Percentiles rank a stretch among this genome's conserved stretches.
phyloP scores from a whole-genome alignment of 1,139 yeast genomes.

The Yamadazyma conglobata region DNA sequence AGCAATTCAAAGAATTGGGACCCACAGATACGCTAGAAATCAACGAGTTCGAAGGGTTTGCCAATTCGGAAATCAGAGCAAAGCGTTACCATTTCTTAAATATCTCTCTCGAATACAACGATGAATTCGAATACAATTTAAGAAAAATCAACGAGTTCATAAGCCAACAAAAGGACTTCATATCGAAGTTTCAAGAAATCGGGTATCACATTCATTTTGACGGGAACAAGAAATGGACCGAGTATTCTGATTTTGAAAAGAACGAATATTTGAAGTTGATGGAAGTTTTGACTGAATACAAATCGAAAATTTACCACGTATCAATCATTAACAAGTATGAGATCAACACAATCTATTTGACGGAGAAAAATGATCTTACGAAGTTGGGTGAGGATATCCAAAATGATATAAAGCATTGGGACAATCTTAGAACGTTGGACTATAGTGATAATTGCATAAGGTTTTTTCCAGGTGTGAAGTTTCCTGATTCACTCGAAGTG shows the following conservation, averaged over 20 bases:
- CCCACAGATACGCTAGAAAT: constrained; percentile 10
- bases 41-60: constrained; percentile 11
- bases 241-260: constrained; percentile 25
- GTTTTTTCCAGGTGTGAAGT: constrained; percentile 37
- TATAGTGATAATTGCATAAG: constrained; percentile 39
- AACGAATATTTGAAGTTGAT: constrained; percentile 26
- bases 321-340: constrained; percentile 41
- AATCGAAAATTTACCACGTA: constrained; percentile 33
- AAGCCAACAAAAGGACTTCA: constrained; percentile 15
- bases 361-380: constrained; percentile 33
- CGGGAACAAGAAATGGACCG: constrained; percentile 30
- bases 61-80: constrained; percentile 4
- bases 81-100: constrained; percentile 25
- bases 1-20: constrained; percentile 7
- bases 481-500: constrained; percentile 37
- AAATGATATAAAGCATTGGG: constrained; percentile 37
- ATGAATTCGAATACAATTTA: constrained; percentile 25
- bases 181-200: constrained; percentile 23
- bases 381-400: constrained; percentile 39
- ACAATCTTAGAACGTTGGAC: constrained; percentile 31
- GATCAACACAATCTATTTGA: constrained; percentile 31
- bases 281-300: constrained; percentile 22
- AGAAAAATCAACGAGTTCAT: constrained; percentile 23
- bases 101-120: constrained; percentile 35
- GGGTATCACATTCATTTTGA: constrained; percentile 40